These are phyloP conservation scores for Ophiostoma ulmi DNA, from an alignment of 2,329 filamentous ascomycete species.

Conservation along the genomic window DNA sequence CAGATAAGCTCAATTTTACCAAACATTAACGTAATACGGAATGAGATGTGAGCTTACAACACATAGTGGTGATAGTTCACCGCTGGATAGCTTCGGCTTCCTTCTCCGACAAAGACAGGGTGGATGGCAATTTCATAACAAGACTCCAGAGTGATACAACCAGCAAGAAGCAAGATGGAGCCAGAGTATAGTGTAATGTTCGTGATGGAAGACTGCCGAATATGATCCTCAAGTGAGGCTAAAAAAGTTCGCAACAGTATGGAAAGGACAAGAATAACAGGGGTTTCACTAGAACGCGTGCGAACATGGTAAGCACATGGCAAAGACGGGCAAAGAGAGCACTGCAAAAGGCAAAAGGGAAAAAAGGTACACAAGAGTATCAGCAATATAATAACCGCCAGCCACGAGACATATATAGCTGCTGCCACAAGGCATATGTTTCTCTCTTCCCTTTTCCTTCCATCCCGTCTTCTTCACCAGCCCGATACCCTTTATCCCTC, in stretches of 20 bases:
- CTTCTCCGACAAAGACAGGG: neutral
- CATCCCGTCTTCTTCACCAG: neutral
- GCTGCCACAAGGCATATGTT: neutral
- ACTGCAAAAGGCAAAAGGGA: neutral
- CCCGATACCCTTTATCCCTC: neutral
- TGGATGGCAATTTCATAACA: neutral
- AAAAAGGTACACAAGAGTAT: neutral
- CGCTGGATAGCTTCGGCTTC: neutral
- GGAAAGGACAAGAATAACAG: neutral
- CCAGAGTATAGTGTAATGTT: neutral
- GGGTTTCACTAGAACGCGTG: neutral
- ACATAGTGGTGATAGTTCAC: neutral
- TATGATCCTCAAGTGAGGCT: neutral
- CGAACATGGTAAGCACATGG: neutral
- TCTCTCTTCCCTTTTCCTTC: neutral
- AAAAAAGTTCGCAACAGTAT: neutral
- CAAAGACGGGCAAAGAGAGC: neutral
- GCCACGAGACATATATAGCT: neutral
- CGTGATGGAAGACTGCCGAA: neutral
- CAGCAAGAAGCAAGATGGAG: neutral
- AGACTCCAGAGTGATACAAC: neutral
- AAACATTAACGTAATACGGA: neutral
- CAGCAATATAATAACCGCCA: neutral
- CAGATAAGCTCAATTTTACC: neutral
- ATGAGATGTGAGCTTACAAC: neutral